Evolutionary conservation across 495 filamentous ascomycete species (phyloP).

Genomic region (Platismatia glauca): DNA sequence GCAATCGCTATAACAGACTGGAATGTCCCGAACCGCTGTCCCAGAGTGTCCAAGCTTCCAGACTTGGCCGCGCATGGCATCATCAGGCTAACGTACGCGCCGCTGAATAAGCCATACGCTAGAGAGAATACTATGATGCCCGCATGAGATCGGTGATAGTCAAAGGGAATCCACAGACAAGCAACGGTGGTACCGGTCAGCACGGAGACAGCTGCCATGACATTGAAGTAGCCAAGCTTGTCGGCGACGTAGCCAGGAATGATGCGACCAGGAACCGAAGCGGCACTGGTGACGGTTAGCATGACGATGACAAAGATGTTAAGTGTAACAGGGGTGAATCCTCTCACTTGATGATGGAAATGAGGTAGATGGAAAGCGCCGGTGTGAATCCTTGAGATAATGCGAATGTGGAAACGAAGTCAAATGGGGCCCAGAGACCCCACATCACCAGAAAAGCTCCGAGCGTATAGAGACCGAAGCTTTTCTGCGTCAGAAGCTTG

Average conservation of each 20-base stretch:
- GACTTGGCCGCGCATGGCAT: conserved; percentile 32
- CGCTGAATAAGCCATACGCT: conserved; percentile 34
- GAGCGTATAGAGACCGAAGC: conserved; percentile 27
- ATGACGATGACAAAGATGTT: background rate
- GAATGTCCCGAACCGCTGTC: conserved; percentile 29
- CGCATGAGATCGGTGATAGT: conserved; percentile 22
- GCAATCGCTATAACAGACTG: conserved; percentile 26
- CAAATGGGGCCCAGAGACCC: conserved; percentile 30
- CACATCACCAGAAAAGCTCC: conserved; percentile 28
- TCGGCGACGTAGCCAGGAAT: conserved; percentile 23
- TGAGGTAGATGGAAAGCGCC: conserved; percentile 27
- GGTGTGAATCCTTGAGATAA: conserved; percentile 19
- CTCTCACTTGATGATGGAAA: conserved; percentile 27
- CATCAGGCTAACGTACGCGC: conserved; percentile 29
- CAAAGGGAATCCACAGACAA: conserved; percentile 29
- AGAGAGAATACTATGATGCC: conserved; percentile 29
- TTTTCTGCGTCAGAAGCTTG: conserved; percentile 25
- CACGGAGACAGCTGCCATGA: conserved; percentile 15
- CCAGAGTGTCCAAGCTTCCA: conserved; percentile 23
- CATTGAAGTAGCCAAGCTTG: conserved; percentile 21
- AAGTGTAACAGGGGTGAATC: background rate
- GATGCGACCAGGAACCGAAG: conserved; percentile 24
- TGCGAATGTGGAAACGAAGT: conserved; percentile 15
- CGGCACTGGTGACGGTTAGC: conserved; percentile 12
- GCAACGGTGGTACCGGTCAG: conserved; percentile 28